A percentile compares a stretch with the other conserved stretches of the same genome.
Evolutionary conservation across 2,329 filamentous ascomycete species (phyloP).

Genomic region (Xylaria sp.): DNA sequence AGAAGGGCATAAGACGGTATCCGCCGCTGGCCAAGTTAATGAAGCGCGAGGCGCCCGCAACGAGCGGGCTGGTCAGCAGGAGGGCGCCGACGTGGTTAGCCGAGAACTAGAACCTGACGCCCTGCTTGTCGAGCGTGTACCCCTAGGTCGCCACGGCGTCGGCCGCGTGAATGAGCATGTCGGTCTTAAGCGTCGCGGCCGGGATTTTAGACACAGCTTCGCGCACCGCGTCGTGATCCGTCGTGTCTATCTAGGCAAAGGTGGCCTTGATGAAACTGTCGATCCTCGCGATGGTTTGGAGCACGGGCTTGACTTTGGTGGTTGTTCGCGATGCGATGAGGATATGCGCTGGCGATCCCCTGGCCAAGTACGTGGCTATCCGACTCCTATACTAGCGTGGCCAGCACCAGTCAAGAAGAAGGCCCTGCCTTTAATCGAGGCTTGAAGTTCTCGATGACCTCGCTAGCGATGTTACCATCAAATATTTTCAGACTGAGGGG

Average conservation of each 20-base stretch:
- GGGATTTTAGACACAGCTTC: conserved; percentile 30
- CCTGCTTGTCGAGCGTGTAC: conserved; percentile 35
- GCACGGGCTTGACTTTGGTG: conserved; percentile 32
- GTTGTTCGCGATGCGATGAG: conserved; percentile 34
- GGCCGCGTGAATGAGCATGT: conserved; percentile 35
- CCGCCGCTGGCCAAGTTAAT: conserved; percentile 50
- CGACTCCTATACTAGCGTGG: conserved; percentile 33
- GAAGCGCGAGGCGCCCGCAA: conserved; percentile 47
- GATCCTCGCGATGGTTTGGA: conserved; percentile 27
- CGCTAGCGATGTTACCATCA: conserved; percentile 31
- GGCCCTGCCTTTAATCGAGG: conserved; percentile 30
- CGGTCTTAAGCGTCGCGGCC: conserved; percentile 28
- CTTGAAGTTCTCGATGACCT: conserved; percentile 34
- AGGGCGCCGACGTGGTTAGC: conserved; percentile 58
- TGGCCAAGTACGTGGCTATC: conserved; percentile 31
- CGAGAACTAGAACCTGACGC: conserved; percentile 48
- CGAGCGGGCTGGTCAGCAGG: conserved; percentile 52
- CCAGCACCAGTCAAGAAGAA: conserved; percentile 35
- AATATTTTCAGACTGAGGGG: conserved; percentile 18
- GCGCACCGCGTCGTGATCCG: conserved; percentile 33
- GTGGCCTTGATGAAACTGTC: conserved; percentile 31
- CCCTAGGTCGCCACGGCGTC: conserved; percentile 35
- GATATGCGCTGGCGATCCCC: conserved; percentile 31
- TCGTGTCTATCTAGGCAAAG: conserved; percentile 34
- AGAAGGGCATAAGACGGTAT: conserved; percentile 46